phyloP scores from a whole-genome alignment of 805 yeast genomes.

The Metschnikowia orientalis region DNA sequence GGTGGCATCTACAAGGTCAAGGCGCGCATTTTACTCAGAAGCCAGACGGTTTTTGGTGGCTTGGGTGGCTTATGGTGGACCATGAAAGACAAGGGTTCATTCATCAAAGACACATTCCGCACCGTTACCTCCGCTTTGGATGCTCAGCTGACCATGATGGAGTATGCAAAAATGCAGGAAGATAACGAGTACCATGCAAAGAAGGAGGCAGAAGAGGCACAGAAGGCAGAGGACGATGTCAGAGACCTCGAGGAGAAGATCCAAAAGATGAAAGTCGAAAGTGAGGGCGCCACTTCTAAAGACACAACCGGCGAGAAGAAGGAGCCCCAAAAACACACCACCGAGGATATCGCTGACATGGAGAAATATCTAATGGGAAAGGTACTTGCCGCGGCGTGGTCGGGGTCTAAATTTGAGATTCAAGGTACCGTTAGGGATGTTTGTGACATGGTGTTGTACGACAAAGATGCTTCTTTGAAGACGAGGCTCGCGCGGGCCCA shows the following conservation, averaged over 20 bases:
- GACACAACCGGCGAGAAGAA: slow-evolving; percentile 10
- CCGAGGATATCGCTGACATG: slow-evolving; percentile 63
- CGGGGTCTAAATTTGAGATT: slow-evolving; percentile 74
- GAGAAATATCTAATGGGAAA: slow-evolving; percentile 75
- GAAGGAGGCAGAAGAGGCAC: slow-evolving; percentile 27
- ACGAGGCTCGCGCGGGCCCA: slow-evolving; percentile 59
- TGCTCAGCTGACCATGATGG: slow-evolving; percentile 76
- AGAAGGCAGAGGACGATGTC: slow-evolving; percentile 22
- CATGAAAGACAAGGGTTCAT: slow-evolving; percentile 68
- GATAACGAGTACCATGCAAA: slow-evolving; percentile 43
- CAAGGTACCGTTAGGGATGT: slow-evolving; percentile 68
- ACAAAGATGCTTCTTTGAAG: slow-evolving; percentile 44
- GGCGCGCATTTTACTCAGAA: slow-evolving; percentile 59
- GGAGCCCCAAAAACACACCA: slow-evolving; percentile 41
- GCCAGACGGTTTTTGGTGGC: slow-evolving; percentile 54
- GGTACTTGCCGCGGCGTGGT: slow-evolving; percentile 81
- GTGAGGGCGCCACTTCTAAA: slow-evolving; percentile 3
- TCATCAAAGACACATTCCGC: slow-evolving; percentile 65
- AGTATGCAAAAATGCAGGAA: slow-evolving; percentile 62
- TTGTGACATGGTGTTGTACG: slow-evolving; percentile 61
- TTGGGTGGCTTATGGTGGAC: slow-evolving; percentile 68
- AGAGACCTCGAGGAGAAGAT: slow-evolving; percentile 15
- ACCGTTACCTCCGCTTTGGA: slow-evolving; percentile 72
- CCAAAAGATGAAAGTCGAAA: slow-evolving; percentile 8
- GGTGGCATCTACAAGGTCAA: slow-evolving; percentile 67